Conservation (phyloP, 352 stramenopile species). For the Pythium plurisporium region DNA sequence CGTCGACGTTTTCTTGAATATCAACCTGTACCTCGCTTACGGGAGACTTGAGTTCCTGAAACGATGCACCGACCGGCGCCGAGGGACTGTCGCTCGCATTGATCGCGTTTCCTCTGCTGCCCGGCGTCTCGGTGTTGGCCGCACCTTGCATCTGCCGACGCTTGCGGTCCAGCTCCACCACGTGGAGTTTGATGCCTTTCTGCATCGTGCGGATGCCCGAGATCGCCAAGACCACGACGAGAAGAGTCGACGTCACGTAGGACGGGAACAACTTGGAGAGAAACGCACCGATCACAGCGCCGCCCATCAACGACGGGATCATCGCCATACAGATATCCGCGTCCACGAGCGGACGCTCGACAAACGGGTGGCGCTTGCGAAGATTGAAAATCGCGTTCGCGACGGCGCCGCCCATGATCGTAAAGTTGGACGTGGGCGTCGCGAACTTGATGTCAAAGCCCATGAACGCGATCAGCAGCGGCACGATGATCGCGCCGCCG, state of each 20-base stretch:
- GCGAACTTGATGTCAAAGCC: constrained; percentile 64
- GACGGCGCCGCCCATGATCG: constrained; percentile 58
- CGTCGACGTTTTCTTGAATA: neutral
- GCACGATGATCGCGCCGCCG: constrained; percentile 49
- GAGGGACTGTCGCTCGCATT: too few relatives aligned
- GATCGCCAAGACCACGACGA: constrained; percentile 40
- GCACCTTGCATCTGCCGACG: neutral
- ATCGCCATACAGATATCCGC: constrained; percentile 50
- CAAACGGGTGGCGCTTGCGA: constrained; percentile 53
- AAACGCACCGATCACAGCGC: constrained; percentile 47
- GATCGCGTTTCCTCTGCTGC: too few relatives aligned
- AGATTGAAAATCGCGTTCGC: constrained; percentile 64
- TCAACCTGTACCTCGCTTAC: neutral
- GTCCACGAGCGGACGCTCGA: constrained; percentile 53
- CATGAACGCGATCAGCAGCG: constrained; percentile 58
- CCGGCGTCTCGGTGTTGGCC: too few relatives aligned
- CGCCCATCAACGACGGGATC: constrained; percentile 59
- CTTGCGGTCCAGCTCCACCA: constrained; percentile 32
- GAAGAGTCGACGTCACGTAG: constrained; percentile 55
- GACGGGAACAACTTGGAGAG: constrained; percentile 56
- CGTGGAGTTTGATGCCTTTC: constrained; percentile 34
- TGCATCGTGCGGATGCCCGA: constrained; percentile 32
- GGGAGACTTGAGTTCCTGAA: constrained; percentile 14
- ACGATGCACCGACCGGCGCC: too few relatives aligned
- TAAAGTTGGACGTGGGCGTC: constrained; percentile 54